Evolutionary conservation across 1,284 basidiomycete species (phyloP).

Genomic region (Coniferiporia sulphurascens): DNA sequence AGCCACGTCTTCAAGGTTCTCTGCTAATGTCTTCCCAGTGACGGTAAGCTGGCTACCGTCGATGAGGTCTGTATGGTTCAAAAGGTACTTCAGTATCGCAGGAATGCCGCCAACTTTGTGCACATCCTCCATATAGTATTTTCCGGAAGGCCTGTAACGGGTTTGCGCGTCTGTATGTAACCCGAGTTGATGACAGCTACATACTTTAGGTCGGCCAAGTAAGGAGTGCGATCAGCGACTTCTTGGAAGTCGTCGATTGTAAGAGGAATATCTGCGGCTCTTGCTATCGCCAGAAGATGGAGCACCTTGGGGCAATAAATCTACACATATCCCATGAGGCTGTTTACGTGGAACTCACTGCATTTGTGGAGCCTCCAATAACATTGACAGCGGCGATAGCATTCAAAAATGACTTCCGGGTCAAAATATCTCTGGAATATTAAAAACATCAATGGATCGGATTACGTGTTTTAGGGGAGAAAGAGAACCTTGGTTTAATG

Average conservation of each 20-base stretch:
- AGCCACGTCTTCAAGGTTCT: constrained; percentile 81
- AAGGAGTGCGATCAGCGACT: constrained; percentile 87
- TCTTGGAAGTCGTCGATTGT: constrained; percentile 93
- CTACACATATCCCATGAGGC: not conserved
- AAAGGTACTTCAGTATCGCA: constrained; percentile 76
- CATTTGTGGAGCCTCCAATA: constrained; percentile 90
- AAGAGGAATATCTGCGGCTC: constrained; percentile 83
- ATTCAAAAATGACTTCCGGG: constrained; percentile 87
- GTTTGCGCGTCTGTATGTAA: not conserved
- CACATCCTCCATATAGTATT: constrained; percentile 96
- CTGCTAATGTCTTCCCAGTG: constrained; percentile 88
- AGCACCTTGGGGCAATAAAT: constrained; percentile 52
- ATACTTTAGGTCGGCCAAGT: constrained; percentile 87
- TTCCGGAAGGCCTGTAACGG: constrained; percentile 71
- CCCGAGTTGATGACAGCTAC: constrained; percentile 16
- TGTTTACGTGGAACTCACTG: constrained; percentile 43
- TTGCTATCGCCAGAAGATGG: constrained; percentile 91
- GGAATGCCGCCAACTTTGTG: constrained; percentile 91
- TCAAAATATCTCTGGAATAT: constrained; percentile 74
- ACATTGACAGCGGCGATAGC: constrained; percentile 83
- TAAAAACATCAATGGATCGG: not conserved
- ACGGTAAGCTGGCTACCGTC: constrained; percentile 90
- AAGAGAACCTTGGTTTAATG: constrained; percentile 69
- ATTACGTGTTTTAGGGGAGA: not conserved
- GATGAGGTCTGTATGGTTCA: constrained; percentile 83